Conservation (phyloP, 2,329 filamentous ascomycete species). For the Fulvia fulva region DNA sequence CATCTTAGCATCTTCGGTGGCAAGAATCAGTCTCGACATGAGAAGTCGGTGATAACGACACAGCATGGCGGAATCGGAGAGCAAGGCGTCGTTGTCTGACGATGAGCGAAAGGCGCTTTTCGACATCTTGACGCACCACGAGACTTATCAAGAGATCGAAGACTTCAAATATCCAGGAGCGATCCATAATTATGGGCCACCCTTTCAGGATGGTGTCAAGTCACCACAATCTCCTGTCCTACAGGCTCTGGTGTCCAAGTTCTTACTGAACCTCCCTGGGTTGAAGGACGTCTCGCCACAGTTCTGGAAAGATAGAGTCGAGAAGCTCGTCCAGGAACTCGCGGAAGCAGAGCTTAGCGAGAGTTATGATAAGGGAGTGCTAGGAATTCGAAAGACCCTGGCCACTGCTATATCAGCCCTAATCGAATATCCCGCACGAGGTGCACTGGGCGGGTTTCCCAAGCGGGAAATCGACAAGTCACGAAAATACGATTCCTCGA, state of each 20-base stretch:
- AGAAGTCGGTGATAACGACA: neutral
- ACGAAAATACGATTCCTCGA: constrained; percentile 54
- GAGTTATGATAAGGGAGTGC: constrained; percentile 73
- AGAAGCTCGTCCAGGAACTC: constrained; percentile 58
- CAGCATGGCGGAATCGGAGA: constrained; percentile 16
- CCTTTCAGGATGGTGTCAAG: constrained; percentile 52
- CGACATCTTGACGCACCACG: constrained; percentile 53
- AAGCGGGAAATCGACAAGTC: constrained; percentile 31
- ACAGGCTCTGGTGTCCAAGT: constrained; percentile 62
- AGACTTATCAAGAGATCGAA: constrained; percentile 63
- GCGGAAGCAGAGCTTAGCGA: constrained; percentile 69
- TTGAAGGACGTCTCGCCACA: constrained; percentile 58
- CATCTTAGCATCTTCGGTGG: neutral
- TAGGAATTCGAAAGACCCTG: constrained; percentile 71
- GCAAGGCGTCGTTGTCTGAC: constrained; percentile 35
- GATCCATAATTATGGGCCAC: constrained; percentile 65
- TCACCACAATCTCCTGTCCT: constrained; percentile 61
- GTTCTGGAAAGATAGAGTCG: constrained; percentile 63
- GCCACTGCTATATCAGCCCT: constrained; percentile 67
- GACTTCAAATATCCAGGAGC: constrained; percentile 63
- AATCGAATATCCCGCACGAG: constrained; percentile 65
- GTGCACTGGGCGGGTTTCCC: constrained; percentile 60
- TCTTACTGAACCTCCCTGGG: constrained; percentile 64
- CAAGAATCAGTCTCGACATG: neutral
- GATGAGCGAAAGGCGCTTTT: constrained; percentile 50